Percentiles rank a stretch among this genome's conserved stretches.
Evolutionary conservation across 768 basidiomycete genomes (phyloP).

Genomic region (Russula olivacea): DNA sequence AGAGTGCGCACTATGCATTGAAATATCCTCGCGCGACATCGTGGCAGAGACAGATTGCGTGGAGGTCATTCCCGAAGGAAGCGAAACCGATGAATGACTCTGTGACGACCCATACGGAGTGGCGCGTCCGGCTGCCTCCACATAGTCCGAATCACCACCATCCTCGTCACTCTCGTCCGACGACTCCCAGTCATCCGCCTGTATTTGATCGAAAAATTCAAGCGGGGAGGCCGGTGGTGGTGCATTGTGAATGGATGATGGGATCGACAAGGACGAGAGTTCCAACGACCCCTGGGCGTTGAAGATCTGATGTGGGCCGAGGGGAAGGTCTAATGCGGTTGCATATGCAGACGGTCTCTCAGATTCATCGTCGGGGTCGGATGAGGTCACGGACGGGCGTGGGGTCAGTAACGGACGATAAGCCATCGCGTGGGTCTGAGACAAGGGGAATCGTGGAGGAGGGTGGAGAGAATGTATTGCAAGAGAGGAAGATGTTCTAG

Average conservation of each 20-base stretch:
- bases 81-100: slow-evolving; percentile 11
- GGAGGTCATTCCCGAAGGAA: slow-evolving; percentile 1
- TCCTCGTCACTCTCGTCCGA: slow-evolving; percentile 40
- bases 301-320: slow-evolving; percentile 1
- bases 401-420: slow-evolving; percentile 1
- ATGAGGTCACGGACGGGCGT: slow-evolving; percentile 19
- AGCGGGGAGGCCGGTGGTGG: slow-evolving; percentile 61
- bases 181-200: slow-evolving; percentile 62
- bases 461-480: slow-evolving; percentile 21
- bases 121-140: slow-evolving; percentile 24
- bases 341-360: slow-evolving; percentile 23
- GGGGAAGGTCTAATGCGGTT: slow-evolving; percentile 13
- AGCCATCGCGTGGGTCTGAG: neutral
- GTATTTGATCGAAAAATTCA: slow-evolving; percentile 71
- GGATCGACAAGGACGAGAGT: slow-evolving; percentile 41
- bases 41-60: slow-evolving; percentile 21
- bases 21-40: slow-evolving; percentile 6
- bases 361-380: slow-evolving; percentile 26
- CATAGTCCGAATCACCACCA: slow-evolving; percentile 26
- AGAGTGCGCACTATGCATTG: neutral
- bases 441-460: slow-evolving; percentile 19
- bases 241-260: slow-evolving; percentile 49
- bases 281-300: slow-evolving; percentile 35
- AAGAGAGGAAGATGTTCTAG: slow-evolving; percentile 24
- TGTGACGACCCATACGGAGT: slow-evolving; percentile 12